Base-by-base conservation (phyloP, 2,329 filamentous ascomycete species). In the Elsinoe arachidis region DNA sequence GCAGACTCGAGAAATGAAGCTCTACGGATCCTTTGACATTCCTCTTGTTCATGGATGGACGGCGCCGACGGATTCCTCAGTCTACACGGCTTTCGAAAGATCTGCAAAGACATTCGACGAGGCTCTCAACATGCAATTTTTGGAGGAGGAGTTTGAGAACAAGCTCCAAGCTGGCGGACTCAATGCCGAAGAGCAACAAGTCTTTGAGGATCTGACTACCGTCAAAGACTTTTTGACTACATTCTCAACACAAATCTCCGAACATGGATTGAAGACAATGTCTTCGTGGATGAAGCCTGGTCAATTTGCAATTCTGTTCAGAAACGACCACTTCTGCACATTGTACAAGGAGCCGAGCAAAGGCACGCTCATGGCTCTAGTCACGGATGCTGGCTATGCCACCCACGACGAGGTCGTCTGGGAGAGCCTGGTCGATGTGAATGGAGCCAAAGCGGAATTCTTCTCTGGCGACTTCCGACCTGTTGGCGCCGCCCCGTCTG, bases 251-350 rank as follows among this genome's bases (percentile, higher is more conserved):
- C 93, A 99, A 65, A 76, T 99, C 19, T 96, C 93, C 0, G 76
- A 82, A 0, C 87, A 86, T 70, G 93, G 93, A 0, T 78, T 99
- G 2, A 80, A 87, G 38, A 81, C 87, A 1, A 84, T 97, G 38
- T 80, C 79, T 0, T 81, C 82, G 53, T 84, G 80, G 5, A 79
- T 96, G 58, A 75, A 80, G 11, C 86, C 90, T 1, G 92, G 90
- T 1, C 83, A 87, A 1, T 82, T 96, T 61, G 89, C 89, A 0
- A 97, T 99, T 52, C 73, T 99, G 1, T 99, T 99, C 75, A 83
- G 93, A 23, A 99, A 99, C 65, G 92, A 99, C 67, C 93, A 99
- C 69, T 99, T 99, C 67, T 90, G 90, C 41, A 97, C 92, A 0
- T 72, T 99, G 0, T 96, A 95, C 72, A 89, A 91, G 60, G 90